Base-by-base conservation (phyloP, 805 yeast species). In the Sungouiozyma ichnusensis region DNA sequence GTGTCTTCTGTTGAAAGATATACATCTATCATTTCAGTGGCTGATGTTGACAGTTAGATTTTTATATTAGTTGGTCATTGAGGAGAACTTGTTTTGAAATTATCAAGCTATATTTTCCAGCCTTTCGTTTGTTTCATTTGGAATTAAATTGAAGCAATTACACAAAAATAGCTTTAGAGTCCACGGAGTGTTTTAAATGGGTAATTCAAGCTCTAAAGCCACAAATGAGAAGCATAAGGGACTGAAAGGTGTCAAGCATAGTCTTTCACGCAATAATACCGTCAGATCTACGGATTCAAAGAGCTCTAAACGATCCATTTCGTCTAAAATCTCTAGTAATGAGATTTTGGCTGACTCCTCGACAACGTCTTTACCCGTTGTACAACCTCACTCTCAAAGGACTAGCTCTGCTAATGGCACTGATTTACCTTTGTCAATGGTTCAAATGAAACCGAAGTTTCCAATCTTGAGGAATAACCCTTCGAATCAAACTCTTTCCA, bases 371-470 rank as follows among this genome's bases (percentile, higher is more conserved):
- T n/a, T n/a, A n/a, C n/a, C n/a, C n/a, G n/a, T n/a, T n/a, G n/a
- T n/a, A n/a, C n/a, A n/a, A n/a, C n/a, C n/a, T n/a, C 29, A 16
- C 33, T 36, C 27, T 37, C 52, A 56, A 37, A 50, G 60, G 38
- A 52, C 68, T 2, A 66, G 66, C 38, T 55, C 58, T 20, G 47
- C 53, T 24, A 47, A 57, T 4, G 55, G 57, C 19, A 48, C 59
- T 3, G 67, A 64, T 43, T 62, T 79, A 42, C 85, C 86, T 15
- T 77, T 82, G 15, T 76, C 84, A 33, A 79, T 82, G 87, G 66
- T 73, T 31, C 78, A 75, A 48, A 66, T 77, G 45, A 82, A 73
- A 50, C 90, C 92, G 16, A 81, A 76, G 52, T 77, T 78, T 41
- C 88, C 92, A 2, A 83, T 83, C 45, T 68, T 83, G 50, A 68